A percentile compares a stretch with the other conserved stretches of the same genome.
Evolutionary conservation across 78 protist species (phyloP).

Genomic region (Dictyostelium capitatum): DNA sequence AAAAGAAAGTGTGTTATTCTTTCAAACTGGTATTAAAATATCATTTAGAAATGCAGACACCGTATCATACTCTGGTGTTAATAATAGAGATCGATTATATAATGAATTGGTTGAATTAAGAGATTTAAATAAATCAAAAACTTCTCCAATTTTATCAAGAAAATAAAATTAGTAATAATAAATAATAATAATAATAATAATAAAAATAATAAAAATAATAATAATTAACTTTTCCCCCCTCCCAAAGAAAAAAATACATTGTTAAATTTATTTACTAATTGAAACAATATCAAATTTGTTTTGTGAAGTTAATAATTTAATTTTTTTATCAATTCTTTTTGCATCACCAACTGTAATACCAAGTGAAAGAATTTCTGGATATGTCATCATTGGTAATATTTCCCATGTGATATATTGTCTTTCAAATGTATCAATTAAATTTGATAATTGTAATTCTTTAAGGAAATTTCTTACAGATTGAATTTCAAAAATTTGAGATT

Average conservation of each 20-base stretch:
- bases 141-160: not conserved
- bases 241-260: too few species aligned
- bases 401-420: constrained; percentile 25
- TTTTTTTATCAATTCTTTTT: constrained; percentile 17
- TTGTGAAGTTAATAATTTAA: too few species aligned
- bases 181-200: too few species aligned
- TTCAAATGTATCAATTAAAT: constrained; percentile 22
- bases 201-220: too few species aligned
- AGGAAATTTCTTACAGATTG: constrained; percentile 18
- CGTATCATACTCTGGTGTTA: not conserved
- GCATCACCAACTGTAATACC: constrained; percentile 21
- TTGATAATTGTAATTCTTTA: constrained; percentile 40
- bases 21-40: not conserved
- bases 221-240: too few species aligned
- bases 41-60: not conserved
- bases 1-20: not conserved
- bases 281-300: too few species aligned
- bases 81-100: not conserved
- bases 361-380: not conserved
- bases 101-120: constrained; percentile 7
- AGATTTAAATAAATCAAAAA: constrained; percentile 20
- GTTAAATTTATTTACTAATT: too few species aligned
- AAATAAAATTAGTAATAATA: not conserved
- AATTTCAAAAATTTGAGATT: not conserved
- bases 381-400: not conserved